These are phyloP conservation scores for Magnusiomyces suaveolens DNA, from an alignment of 1,139 yeast species.

Conservation along the genomic window DNA sequence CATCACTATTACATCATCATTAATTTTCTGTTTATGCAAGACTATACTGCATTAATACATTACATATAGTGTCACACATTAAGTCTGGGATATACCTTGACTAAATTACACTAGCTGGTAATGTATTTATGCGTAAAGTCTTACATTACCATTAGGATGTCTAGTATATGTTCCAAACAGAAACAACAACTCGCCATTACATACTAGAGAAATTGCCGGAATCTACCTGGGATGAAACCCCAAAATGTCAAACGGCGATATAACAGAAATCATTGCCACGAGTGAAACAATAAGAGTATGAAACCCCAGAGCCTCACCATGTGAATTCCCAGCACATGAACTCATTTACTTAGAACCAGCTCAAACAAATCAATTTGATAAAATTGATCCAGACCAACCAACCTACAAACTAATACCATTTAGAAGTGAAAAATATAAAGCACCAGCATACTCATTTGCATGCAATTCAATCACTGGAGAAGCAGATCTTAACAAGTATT, in stretches of 20 bases:
- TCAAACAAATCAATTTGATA: neutral
- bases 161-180: too few species aligned
- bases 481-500: neutral
- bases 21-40: too few species aligned
- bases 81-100: too few species aligned
- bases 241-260: neutral
- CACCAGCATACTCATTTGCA: neutral
- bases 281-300: neutral
- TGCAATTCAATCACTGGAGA: neutral
- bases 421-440: neutral
- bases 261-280: neutral
- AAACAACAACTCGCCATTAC: too few species aligned
- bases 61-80: too few species aligned
- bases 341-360: neutral
- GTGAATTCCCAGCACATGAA: neutral
- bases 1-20: too few species aligned
- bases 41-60: too few species aligned
- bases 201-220: neutral
- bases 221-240: neutral
- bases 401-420: neutral
- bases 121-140: too few species aligned
- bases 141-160: too few species aligned
- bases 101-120: too few species aligned
- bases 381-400: neutral
- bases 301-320: neutral